phyloP scores from a whole-genome alignment of 2,329 filamentous ascomycete genomes.

The Monosporascus sp. region DNA sequence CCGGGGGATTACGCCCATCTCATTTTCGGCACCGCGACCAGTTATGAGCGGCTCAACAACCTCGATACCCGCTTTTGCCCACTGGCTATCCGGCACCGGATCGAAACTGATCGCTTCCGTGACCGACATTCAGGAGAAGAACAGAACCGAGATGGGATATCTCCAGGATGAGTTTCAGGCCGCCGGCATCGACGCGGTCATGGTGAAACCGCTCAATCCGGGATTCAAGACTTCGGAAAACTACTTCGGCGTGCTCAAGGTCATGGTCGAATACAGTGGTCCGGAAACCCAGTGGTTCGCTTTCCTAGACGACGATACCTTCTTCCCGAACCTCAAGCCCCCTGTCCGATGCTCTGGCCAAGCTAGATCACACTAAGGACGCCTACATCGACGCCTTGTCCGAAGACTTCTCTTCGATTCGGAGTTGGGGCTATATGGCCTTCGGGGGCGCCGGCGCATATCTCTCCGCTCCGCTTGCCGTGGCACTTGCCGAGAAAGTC shows the following conservation, averaged over 20 bases:
- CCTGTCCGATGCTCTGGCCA: constrained; percentile 40
- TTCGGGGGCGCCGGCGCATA: constrained; percentile 58
- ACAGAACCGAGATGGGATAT: constrained; percentile 22
- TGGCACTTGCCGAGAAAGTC: constrained; percentile 40
- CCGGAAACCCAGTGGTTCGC: constrained; percentile 47
- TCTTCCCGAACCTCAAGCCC: constrained; percentile 51
- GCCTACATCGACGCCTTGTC: constrained; percentile 53
- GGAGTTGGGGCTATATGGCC: constrained; percentile 51
- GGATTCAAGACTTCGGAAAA: constrained; percentile 42
- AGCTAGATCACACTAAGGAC: constrained; percentile 42
- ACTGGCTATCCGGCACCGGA: constrained; percentile 49
- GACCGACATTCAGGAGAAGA: constrained; percentile 34
- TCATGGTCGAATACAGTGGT: constrained; percentile 39
- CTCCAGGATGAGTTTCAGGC: constrained; percentile 28
- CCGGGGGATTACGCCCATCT: constrained; percentile 42
- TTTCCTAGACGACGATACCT: constrained; percentile 59
- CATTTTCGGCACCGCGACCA: constrained; percentile 53
- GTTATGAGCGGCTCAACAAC: constrained; percentile 42
- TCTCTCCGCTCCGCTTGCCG: constrained; percentile 46
- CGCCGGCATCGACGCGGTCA: constrained; percentile 27
- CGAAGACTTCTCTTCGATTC: constrained; percentile 48
- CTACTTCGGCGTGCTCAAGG: constrained; percentile 50
- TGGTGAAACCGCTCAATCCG: constrained; percentile 28
- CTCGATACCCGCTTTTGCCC: constrained; percentile 45
- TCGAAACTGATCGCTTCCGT: constrained; percentile 47